Conservation (phyloP, 306 rosid species). For the Neltuma alba region DNA sequence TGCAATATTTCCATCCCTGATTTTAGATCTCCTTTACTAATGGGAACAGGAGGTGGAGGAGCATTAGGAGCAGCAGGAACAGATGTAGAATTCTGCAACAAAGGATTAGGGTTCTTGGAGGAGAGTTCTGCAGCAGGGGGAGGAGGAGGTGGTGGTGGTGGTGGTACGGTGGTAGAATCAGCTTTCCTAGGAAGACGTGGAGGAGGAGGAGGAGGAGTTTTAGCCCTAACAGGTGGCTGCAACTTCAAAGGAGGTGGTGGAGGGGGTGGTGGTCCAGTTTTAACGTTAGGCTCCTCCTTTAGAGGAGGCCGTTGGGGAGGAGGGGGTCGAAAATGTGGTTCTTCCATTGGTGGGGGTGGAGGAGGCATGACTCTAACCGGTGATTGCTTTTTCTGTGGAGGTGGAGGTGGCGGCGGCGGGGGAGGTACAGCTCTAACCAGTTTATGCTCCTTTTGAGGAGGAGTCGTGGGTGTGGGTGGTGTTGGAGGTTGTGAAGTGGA, state of each 20-base stretch:
- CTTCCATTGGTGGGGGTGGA: conserved; percentile 25
- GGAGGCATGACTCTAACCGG: not conserved
- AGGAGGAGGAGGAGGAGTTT: conserved; percentile 45
- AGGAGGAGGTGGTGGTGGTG: conserved; percentile 42
- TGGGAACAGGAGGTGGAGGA: conserved; percentile 76
- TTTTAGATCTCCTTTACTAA: conserved; percentile 49
- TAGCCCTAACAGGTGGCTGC: conserved; percentile 24
- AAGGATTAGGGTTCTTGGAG: conserved; percentile 34
- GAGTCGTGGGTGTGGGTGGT: conserved; percentile 36
- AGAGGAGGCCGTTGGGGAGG: conserved; percentile 39
- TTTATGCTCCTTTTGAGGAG: conserved; percentile 24
- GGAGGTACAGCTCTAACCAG: conserved; percentile 10
- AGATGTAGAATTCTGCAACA: conserved; percentile 35
- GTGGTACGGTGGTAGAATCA: conserved; percentile 35
- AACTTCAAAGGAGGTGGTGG: conserved; percentile 52
- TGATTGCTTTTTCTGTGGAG: conserved; percentile 24
- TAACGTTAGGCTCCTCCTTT: conserved; percentile 27
- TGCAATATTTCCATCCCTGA: conserved; percentile 39
- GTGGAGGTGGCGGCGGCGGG: conserved; percentile 35
- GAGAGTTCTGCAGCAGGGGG: conserved; percentile 39
- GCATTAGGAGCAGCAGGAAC: conserved; percentile 46
- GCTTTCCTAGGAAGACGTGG: conserved; percentile 33
- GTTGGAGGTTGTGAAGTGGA: conserved; percentile 40
- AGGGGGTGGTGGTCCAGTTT: conserved; percentile 42
- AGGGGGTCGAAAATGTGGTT: conserved; percentile 27